Base-by-base conservation (phyloP, 768 basidiomycete species). In the Xerocomellus intermedius region DNA sequence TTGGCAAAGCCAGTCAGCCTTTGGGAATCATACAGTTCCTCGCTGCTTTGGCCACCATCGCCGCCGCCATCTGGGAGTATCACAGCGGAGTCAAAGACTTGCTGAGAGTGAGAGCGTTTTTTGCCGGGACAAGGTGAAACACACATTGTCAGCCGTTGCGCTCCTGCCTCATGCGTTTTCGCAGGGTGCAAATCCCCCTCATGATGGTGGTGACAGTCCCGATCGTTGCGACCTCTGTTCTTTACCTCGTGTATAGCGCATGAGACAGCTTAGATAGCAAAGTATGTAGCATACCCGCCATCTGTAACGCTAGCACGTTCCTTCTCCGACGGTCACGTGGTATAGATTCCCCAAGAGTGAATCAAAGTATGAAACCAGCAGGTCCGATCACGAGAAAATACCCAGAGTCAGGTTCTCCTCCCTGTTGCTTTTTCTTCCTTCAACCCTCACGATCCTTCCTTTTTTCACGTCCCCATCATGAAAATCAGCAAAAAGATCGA, bases 401-500 rank as follows among this genome's bases (percentile, higher is more conserved):
- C 58, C 56, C 60, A 65, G 59, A 41, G 21, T 41, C 21, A n/a
- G 9, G 14, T 24, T 28, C 14, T 14, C 32, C 5, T 32, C 22
- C 3, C 37, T 37, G 52, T 55, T 39, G n/a, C 36, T 43, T 42
- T 53, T 35, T 56, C 48, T 48, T 49, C 8, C 21, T 51, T 47
- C 48, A 2, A 14, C 48, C 56, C 59, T 56, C 60, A 62, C 65
- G 50, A 54, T 59, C 59, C 60, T 59, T 57, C 17, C 60, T 52
- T 68, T 56, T 33, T 58, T 59, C 64, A 63, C 64, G 12, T 13
- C 42, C 33, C 41, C 49, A 39, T 42, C 73, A 97, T 97, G 93
- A 96, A 89, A 83, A 92, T 98, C 72, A 93, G 87, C 63, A 84
- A 94, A 74, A 98, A 96, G 78, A 91, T 98, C 42, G 80, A 86